Evolutionary conservation across 2,329 filamentous ascomycete species (phyloP).

Genomic region (Rhytidhysteron rufulum): DNA sequence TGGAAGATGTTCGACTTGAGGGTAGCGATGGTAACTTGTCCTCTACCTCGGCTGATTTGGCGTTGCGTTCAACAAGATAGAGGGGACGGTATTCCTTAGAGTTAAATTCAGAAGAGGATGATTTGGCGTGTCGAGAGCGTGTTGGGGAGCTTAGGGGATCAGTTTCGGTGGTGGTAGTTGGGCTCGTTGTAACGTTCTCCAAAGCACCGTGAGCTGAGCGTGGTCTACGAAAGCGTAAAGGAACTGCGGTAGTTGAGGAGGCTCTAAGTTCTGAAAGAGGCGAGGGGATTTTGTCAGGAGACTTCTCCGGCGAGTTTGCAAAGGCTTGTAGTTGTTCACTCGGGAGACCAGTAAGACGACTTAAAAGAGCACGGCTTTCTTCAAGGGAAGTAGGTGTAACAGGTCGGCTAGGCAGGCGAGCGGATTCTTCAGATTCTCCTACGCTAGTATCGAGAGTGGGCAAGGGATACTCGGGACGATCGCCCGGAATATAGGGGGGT

Average conservation of each 20-base stretch:
- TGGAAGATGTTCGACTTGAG: conserved; percentile 39
- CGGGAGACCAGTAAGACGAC: conserved; percentile 31
- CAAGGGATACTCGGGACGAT: conserved; percentile 28
- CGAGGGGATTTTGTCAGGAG: conserved; percentile 19
- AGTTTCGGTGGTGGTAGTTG: conserved; percentile 29
- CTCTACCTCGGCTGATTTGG: conserved; percentile 27
- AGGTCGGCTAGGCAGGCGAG: conserved; percentile 17
- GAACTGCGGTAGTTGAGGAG: conserved; percentile 49
- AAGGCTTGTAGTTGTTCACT: conserved; percentile 33
- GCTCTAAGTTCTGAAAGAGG: conserved; percentile 16
- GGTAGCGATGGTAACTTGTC: conserved; percentile 51
- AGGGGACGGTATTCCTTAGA: conserved; percentile 73
- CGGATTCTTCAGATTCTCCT: conserved; percentile 8
- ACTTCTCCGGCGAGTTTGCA: conserved; percentile 20
- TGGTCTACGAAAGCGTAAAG: conserved; percentile 53
- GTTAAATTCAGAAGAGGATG: conserved; percentile 51
- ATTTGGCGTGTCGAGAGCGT: conserved; percentile 43
- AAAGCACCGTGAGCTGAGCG: conserved; percentile 43
- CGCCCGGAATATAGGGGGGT: conserved; percentile 27
- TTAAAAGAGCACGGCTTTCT: conserved; percentile 29
- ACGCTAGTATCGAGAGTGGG: conserved; percentile 19
- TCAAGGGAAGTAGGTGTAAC: conserved; percentile 31
- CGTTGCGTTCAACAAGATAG: conserved; percentile 69
- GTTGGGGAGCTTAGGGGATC: conserved; percentile 35
- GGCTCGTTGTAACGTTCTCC: conserved; percentile 37